These are phyloP conservation scores for Amanita fuliginea DNA, from an alignment of 768 basidiomycete genomes.

Conservation along the genomic window DNA sequence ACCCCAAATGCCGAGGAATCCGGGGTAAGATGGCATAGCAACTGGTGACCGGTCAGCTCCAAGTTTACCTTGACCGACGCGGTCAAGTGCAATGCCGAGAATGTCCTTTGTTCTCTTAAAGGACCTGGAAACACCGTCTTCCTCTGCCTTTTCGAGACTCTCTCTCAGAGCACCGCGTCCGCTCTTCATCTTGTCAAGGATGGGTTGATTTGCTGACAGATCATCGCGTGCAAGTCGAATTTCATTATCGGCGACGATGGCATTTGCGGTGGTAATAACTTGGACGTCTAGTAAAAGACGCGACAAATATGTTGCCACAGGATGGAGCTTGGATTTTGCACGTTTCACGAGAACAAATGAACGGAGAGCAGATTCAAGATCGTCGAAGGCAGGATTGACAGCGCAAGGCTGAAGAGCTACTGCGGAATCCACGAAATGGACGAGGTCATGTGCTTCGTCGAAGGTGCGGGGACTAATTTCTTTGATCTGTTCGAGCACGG, in stretches of 20 bases:
- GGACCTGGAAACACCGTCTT: constrained; percentile 49
- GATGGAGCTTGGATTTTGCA: constrained; percentile 91
- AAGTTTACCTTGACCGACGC: constrained; percentile 65
- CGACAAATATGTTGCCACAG: constrained; percentile 83
- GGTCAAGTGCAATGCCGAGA: constrained; percentile 60
- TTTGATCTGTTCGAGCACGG: constrained; percentile 90
- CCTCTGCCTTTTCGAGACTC: constrained; percentile 69
- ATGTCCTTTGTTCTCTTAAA: constrained; percentile 42
- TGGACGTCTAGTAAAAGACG: constrained; percentile 89
- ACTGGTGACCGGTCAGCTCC: constrained; percentile 37
- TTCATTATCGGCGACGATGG: constrained; percentile 76
- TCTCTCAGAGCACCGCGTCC: constrained; percentile 70
- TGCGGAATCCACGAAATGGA: constrained; percentile 96
- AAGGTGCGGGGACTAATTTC: constrained; percentile 87
- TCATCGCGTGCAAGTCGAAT: constrained; percentile 61
- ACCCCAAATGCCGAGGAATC: constrained; percentile 73
- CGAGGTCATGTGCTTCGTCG: constrained; percentile 84
- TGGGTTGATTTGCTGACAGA: constrained; percentile 58
- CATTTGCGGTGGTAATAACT: constrained; percentile 76
- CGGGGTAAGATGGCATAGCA: constrained; percentile 72
- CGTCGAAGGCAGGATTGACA: constrained; percentile 65
- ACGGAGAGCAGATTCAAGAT: constrained; percentile 81
- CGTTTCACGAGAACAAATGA: constrained; percentile 96
- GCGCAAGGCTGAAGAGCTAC: constrained; percentile 56
- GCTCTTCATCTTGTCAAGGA: constrained; percentile 79